Percentiles rank a stretch among this genome's conserved stretches.
Conservation (phyloP, 2,329 filamentous ascomycete genomes). For the Allantophomopsis cytisporea region DNA sequence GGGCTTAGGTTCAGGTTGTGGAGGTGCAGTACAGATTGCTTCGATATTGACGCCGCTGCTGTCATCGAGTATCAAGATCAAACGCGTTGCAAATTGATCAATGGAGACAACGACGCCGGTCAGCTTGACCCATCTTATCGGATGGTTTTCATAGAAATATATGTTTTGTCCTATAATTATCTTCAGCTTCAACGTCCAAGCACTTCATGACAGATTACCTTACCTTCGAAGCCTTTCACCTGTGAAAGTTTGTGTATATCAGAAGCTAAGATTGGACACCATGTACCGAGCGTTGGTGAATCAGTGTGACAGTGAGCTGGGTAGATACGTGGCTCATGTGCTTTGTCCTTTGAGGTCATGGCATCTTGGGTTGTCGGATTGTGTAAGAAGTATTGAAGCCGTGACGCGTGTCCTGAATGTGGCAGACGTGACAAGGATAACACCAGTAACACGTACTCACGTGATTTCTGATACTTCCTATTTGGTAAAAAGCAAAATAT, state of each 20-base stretch:
- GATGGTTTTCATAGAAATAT: conserved; percentile 60
- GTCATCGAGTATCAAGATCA: conserved; percentile 48
- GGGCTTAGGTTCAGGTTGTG: background rate
- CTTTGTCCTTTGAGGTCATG: background rate
- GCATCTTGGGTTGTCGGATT: background rate
- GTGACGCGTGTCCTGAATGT: conserved; percentile 19
- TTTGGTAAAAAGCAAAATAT: no score
- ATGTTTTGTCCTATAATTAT: conserved; percentile 34
- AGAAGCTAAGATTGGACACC: conserved; percentile 38
- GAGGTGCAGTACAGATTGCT: conserved; percentile 12
- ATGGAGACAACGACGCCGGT: conserved; percentile 56
- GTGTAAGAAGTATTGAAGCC: background rate
- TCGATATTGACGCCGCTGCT: conserved; percentile 48
- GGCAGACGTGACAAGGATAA: conserved; percentile 41
- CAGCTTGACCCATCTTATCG: conserved; percentile 62
- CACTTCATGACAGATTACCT: no score
- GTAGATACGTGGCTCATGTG: conserved; percentile 27
- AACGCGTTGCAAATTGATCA: conserved; percentile 31
- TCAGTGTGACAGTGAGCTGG: conserved; percentile 50
- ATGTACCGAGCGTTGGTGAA: conserved; percentile 44
- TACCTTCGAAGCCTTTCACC: conserved; percentile 39
- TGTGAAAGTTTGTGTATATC: conserved; percentile 35
- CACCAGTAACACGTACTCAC: conserved; percentile 9
- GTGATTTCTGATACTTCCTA: no score
- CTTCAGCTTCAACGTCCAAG: no score